Base-by-base conservation (phyloP, 208 protist species). In the Histomonas meleagridis region DNA sequence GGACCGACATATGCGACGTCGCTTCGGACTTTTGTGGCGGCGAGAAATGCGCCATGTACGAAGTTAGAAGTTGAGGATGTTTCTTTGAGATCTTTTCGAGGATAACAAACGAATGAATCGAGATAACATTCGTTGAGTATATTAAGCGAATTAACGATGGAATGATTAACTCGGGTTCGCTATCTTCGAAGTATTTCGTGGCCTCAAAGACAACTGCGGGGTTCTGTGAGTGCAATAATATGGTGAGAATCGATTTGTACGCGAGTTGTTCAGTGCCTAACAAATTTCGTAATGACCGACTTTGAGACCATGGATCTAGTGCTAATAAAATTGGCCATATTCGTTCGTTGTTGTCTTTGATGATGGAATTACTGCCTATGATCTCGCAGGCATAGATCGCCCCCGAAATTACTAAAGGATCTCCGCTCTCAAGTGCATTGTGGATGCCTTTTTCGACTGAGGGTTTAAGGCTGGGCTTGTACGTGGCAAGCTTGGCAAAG, bases 191-290 rank as follows among this genome's bases (percentile, higher is more conserved):
- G 28, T 79, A 79, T 49, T 79, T 23, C 9, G 70, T 40, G 10
- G 70, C 70, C 49, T 79, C 70, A 79, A 79, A 46, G n/a, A 79
- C 40, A 79, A 79, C 70, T 51, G 70, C 46, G n/a, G 70, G 40
- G 40, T 79, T 79, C 40, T 49, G 32, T 7, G n/a, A 46, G 23
- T 79, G 70, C 49, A 79, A 79, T 46, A 79, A 35, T n/a, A 49
- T 18, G 10, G 32, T 46, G 18, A 43, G 7, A 32, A 79, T 40
- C 10, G 14, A 46, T 4, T 35, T 23, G n/a, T n/a, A n/a, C n/a
- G n/a, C n/a, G 18, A 49, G 46, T 43, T 79, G 40, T 32, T 32
- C 26, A 21, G 18, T 60, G 46, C 40, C 46, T 28, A 18, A 18
- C 21, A 79, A 23, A 7, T 49, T 32, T 28, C 49, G 32, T 48